Evolutionary conservation across 768 basidiomycete genomes (phyloP), one percentile per base, ranked within the genome.

Genomic region (Mycena rosella): DNA sequence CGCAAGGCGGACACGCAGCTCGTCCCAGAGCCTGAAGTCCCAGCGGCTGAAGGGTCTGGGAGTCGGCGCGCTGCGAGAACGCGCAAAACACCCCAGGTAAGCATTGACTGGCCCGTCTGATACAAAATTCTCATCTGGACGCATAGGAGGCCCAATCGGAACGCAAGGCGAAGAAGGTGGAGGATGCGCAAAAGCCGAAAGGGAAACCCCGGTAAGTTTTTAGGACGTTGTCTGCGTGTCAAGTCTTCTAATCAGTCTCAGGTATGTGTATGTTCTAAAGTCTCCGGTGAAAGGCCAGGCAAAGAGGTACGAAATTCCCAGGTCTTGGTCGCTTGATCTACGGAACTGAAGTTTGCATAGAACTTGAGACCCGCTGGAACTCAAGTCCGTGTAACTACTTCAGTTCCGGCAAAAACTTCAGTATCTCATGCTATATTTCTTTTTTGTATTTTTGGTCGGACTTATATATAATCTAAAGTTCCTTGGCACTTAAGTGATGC

Each of bases 61-160:
- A n/a, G n/a, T n/a, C n/a, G 52, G 38, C 54, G 38, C 24, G 5
- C 38, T 29, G 24, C 13, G 34, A 56, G 54, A 56, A 18, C 38
- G n/a, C 38, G 54, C 17, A 17, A 44, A 44, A 57, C 40, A 6
- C 56, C 56, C 42, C 1, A 44, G 56, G 56, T 57, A 44, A 29
- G n/a, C n/a, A n/a, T n/a, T n/a, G n/a, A 30, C 5, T 57, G 20
- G 10, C 40, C n/a, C 30, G 29, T 42, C 20, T 14, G 20, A 20
- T 9, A 44, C 8, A 40, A 26, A 5, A 26, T 9, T 44, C 55
- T 56, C 5, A 56, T 56, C 20, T 11, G 38, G 6, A 56, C 15
- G 2, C 20, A 11, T n/a, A 56, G 55, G 55, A 56, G 38, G 55
- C 40, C 10, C 8, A 17, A 30, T 2, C 9, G 13, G 38, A 56